Evolutionary conservation across 2,329 filamentous ascomycete genomes (phyloP).

Genomic region (Paraphaeosphaeria minitans): DNA sequence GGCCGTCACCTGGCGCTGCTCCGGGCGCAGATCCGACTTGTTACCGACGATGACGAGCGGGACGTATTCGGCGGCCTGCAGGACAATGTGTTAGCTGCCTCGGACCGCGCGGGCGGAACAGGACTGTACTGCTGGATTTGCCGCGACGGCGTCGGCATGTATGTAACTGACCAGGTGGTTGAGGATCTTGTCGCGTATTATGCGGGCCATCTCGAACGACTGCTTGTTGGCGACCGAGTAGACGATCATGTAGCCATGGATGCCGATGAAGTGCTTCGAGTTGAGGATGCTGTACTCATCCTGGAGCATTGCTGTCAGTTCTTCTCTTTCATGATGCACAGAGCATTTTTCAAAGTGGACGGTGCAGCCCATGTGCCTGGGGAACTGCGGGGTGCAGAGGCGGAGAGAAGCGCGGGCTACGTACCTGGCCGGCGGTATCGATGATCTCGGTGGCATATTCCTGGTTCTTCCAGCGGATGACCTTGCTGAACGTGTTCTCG

Average conservation of each 20-base stretch:
- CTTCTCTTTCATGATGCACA: neutral
- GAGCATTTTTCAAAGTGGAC: no score
- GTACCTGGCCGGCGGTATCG: constrained; percentile 92
- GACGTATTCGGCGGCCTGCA: constrained; percentile 85
- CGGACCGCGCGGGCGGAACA: constrained; percentile 4
- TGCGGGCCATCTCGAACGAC: constrained; percentile 96
- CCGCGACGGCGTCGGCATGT: neutral
- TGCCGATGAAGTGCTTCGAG: constrained; percentile 98
- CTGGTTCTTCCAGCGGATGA: constrained; percentile 89
- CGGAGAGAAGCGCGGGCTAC: constrained; percentile 26
- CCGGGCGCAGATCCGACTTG: constrained; percentile 90
- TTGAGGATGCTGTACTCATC: constrained; percentile 99
- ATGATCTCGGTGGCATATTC: constrained; percentile 97
- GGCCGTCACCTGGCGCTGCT: constrained; percentile 86
- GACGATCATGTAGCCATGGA: constrained; percentile 97
- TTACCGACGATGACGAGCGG: constrained; percentile 96
- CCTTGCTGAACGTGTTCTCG: constrained; percentile 97
- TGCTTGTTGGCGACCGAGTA: constrained; percentile 95
- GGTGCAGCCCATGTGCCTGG: neutral
- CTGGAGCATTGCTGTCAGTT: constrained; percentile 51
- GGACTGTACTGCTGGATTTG: constrained; percentile 6
- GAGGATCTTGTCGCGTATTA: constrained; percentile 95
- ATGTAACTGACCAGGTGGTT: constrained; percentile 78
- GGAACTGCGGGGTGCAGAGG: neutral
- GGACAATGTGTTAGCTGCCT: constrained; percentile 17